Percentiles rank a stretch among this genome's conserved stretches.
Evolutionary conservation across 148 eudicot species (phyloP).

Genomic region (Cornus suecica): DNA sequence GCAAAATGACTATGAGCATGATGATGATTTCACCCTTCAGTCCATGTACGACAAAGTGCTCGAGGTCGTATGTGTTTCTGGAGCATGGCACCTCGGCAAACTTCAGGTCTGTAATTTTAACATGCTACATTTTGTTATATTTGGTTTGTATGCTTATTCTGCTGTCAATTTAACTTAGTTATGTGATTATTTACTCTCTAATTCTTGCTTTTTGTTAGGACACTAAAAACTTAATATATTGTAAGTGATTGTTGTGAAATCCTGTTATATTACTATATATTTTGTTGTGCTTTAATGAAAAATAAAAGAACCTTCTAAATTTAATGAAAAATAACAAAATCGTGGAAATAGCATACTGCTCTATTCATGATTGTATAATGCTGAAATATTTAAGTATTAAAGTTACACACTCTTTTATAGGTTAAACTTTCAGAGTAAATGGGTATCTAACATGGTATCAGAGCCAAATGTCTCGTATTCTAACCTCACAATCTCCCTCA

Average conservation of each 20-base stretch:
- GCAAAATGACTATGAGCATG: conserved; percentile 79
- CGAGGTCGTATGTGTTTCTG: conserved; percentile 79
- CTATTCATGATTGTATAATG: too few species aligned
- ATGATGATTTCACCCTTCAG: conserved; percentile 64
- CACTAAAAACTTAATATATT: background rate
- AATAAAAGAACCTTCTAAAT: background rate
- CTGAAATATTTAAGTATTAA: too few species aligned
- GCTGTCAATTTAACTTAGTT: background rate
- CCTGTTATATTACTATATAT: too few species aligned
- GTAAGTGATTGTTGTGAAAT: background rate
- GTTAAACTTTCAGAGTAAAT: too few species aligned
- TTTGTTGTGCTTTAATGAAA: background rate
- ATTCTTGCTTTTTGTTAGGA: background rate
- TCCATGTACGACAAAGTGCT: conserved; percentile 78
- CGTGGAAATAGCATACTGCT: too few species aligned
- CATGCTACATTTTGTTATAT: background rate
- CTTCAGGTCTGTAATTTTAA: conserved; percentile 48
- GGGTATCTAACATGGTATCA: too few species aligned
- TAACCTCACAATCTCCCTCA: too few species aligned
- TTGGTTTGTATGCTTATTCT: background rate
- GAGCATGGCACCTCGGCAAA: conserved; percentile 92
- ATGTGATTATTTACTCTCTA: background rate
- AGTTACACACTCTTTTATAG: too few species aligned
- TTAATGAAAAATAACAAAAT: too few species aligned
- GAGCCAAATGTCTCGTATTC: too few species aligned